Conservation (phyloP, 2,329 filamentous ascomycete genomes). For the Aspergillus vadensis region DNA sequence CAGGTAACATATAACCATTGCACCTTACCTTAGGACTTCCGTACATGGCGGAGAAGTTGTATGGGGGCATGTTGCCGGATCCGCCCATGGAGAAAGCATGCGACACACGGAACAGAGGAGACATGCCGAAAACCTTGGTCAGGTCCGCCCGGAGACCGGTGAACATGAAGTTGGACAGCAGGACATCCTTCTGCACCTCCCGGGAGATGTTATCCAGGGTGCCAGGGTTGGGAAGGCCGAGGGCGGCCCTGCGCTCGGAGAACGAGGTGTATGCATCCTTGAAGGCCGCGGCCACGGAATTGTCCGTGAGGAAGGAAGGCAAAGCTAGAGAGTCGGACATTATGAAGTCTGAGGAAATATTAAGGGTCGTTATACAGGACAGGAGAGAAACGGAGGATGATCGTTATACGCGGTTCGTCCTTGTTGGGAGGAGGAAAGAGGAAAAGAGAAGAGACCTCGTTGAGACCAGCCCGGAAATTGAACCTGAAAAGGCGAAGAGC, state of each 20-base stretch:
- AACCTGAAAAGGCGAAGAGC: slow-evolving; percentile 23
- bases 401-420: slow-evolving; percentile 30
- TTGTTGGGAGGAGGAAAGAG: slow-evolving; percentile 27
- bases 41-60: slow-evolving; percentile 91
- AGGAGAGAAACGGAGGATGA: slow-evolving; percentile 15
- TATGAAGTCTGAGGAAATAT: slow-evolving; percentile 25
- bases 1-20: not conserved
- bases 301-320: slow-evolving; percentile 70
- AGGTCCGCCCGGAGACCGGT: slow-evolving; percentile 92
- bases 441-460: slow-evolving; percentile 20
- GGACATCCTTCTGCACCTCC: slow-evolving; percentile 94
- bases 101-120: slow-evolving; percentile 93
- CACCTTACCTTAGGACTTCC: slow-evolving; percentile 81
- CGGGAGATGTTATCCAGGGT: slow-evolving; percentile 85
- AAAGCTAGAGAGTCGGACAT: slow-evolving; percentile 51
- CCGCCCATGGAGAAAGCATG: slow-evolving; percentile 93
- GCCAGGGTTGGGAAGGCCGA: slow-evolving; percentile 89
- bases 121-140: slow-evolving; percentile 93
- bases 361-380: slow-evolving; percentile 14
- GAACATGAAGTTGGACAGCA: slow-evolving; percentile 96
- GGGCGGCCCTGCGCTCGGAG: slow-evolving; percentile 79
- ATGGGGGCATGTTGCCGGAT: slow-evolving; percentile 81
- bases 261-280: slow-evolving; percentile 80
- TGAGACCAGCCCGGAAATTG: slow-evolving; percentile 32
- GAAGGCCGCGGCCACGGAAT: slow-evolving; percentile 69